Percentiles rank a stretch among this genome's conserved stretches.
phyloP scores from a whole-genome alignment of 1,284 basidiomycete genomes.

The Earliella scabrosa region DNA sequence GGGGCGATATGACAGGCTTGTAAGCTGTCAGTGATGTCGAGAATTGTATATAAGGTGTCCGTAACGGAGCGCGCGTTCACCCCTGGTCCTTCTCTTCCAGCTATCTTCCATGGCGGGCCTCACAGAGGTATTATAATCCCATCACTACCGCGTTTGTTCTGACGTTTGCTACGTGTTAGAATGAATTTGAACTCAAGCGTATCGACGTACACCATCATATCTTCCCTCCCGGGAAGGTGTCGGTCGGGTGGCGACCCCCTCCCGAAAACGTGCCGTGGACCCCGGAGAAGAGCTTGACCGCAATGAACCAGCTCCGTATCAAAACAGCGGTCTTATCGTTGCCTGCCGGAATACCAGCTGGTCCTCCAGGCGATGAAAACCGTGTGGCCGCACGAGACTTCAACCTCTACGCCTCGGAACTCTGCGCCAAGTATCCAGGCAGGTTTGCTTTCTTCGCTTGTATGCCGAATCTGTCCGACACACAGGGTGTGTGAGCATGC shows the following conservation, averaged over 20 bases:
- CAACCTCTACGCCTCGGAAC: constrained; percentile 51
- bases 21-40: too few species aligned
- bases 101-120: too few species aligned
- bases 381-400: constrained; percentile 46
- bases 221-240: constrained; percentile 52
- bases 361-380: constrained; percentile 46
- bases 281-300: constrained; percentile 55
- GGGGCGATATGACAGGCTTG: too few species aligned
- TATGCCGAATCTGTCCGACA: constrained; percentile 62
- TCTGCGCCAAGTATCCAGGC: constrained; percentile 50
- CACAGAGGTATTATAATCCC: neutral
- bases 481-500: constrained; percentile 47
- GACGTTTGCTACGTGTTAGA: too few species aligned
- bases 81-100: too few species aligned
- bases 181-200: too few species aligned
- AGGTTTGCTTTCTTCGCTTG: constrained; percentile 72
- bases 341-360: constrained; percentile 54
- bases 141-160: neutral
- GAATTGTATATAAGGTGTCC: too few species aligned
- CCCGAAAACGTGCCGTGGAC: constrained; percentile 67
- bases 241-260: constrained; percentile 64
- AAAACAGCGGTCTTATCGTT: constrained; percentile 67
- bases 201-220: constrained; percentile 79
- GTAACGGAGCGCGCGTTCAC: too few species aligned
- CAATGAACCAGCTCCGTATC: constrained; percentile 62